Base-by-base conservation (phyloP, 306 rosid genomes). In the Rosa lucieae region DNA sequence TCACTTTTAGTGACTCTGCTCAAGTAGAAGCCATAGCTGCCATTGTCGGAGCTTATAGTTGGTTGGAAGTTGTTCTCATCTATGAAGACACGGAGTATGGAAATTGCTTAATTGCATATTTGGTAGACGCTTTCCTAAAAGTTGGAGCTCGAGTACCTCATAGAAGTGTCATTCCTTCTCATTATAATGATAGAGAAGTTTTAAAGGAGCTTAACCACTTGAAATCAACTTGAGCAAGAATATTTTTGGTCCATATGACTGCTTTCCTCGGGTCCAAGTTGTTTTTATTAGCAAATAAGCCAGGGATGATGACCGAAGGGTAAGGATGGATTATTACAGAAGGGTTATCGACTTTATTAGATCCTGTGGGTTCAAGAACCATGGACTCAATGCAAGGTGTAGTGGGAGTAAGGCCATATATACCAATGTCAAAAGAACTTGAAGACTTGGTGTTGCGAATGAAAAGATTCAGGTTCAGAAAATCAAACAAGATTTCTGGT, bases 1-100 rank as follows among this genome's bases (percentile, higher is more conserved):
- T n/a, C n/a, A n/a, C 26, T 23, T 23, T 23, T 23, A 58, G 32
- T 23, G 85, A 84, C 55, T 20, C 8, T 42, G 68, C 81, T 15
- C 89, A 83, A 23, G 84, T 80, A 0, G 13, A 78, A 56, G 87
- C 86, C 35, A 55, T 88, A 39, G 75, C 80, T 1, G 49, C 80
- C 49, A 55, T 88, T 23, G 59, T 83, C 53, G 46, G 61, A 49
- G 53, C 61, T 18, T 88, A 67, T 13, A 76, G 85, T 0, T 83
- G 89, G 87, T 75, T 70, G 8, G 79, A 87, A 73, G 79, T 87
- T 17, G 75, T 88, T 51, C 78, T 55, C 6, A 78, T 88, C 18
- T 83, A 80, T 14, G 87, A 83, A 79, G 86, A 83, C 81, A 78
- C 87, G 0, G 81, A 78, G 6, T 88, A 80, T 17, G 89, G 87